Percentiles rank a stretch among this genome's conserved stretches.
These are phyloP conservation scores for Rhizoctonia solani DNA, from an alignment of 1,284 basidiomycete species.

Conservation along the genomic window DNA sequence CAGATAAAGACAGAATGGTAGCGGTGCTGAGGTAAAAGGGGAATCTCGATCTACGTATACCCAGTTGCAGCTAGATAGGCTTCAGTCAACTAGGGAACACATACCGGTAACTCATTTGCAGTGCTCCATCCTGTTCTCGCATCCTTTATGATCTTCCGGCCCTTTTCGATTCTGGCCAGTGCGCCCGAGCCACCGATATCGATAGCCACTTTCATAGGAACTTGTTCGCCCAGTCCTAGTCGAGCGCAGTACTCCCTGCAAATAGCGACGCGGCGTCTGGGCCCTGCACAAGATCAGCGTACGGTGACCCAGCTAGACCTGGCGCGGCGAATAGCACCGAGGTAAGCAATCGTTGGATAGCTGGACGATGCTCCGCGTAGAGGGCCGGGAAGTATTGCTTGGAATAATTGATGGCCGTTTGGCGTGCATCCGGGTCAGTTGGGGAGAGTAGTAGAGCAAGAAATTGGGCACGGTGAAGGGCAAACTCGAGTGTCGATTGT, in stretches of 20 bases:
- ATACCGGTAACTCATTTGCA: conserved; percentile 85
- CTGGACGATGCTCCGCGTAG: conserved; percentile 63
- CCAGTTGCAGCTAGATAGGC: conserved; percentile 5
- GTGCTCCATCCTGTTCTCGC: conserved; percentile 90
- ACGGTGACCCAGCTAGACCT: conserved; percentile 68
- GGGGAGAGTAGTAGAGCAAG: conserved; percentile 69
- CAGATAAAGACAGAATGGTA: conserved; percentile 98
- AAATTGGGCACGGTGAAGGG: conserved; percentile 85
- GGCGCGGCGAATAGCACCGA: conserved; percentile 70
- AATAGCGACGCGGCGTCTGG: conserved; percentile 80
- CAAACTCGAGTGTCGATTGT: conserved; percentile 79
- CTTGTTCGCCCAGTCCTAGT: conserved; percentile 84
- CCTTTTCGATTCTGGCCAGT: conserved; percentile 88
- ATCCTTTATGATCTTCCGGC: conserved; percentile 88
- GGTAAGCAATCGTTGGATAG: conserved; percentile 67
- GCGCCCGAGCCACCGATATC: conserved; percentile 91
- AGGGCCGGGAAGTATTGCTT: conserved; percentile 68
- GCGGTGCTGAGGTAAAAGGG: conserved; percentile 78
- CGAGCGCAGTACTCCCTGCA: conserved; percentile 87
- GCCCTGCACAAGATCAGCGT: conserved; percentile 73
- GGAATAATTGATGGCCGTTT: conserved; percentile 76
- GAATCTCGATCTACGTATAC: conserved; percentile 82
- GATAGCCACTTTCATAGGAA: conserved; percentile 82
- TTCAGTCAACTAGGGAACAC: conserved; percentile 42
- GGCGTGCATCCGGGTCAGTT: conserved; percentile 47